Evolutionary conservation across 345 rosid species (phyloP), one percentile per base, ranked within the genome.

Genomic region (Eucalyptus viminalis): DNA sequence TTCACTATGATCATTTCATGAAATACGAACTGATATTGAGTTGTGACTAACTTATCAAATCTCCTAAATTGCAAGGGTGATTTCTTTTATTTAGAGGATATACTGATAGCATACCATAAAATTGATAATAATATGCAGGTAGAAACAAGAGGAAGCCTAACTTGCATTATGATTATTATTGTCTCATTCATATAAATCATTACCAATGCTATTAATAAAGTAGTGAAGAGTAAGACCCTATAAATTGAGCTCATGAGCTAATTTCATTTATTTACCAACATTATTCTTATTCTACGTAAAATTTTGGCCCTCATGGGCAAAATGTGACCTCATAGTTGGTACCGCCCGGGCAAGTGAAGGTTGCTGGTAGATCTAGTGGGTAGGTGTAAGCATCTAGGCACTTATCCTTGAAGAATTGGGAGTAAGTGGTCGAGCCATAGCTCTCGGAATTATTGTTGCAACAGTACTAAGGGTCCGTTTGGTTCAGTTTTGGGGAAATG

Each of bases 271-370:
- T 29, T 6, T 17, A 34, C 37, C 5, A 8, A 65, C 10, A 65
- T 14, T 65, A 4, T 65, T 65, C 37, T 65, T n/a, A 14, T 29
- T 62, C 58, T 54, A 54, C 5, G 25, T 54, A 21, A 54, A 54
- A 54, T 21, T 54, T 54, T 54, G 58, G 25, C 9, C 58, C 11
- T 72, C 25, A 47, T 16, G 91, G 93, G 83, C 92, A 90, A 76
- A 92, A 92, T 21, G 89, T 83, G 49, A 91, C 93, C 81, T 90
- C 88, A 44, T 86, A 91, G 86, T 90, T 91, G 31, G 92, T 90
- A 2, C 91, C 88, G 0, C 87, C 47, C 34, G 91, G 92, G 47
- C 93, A 91, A 24, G 93, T 91, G 80, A 92, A 92, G 2, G 87
- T 44, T 10, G 44, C 89, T 88, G 5, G 90, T 22, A 89, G 91